Conservation (phyloP, 331 rosid genomes). For the Dryas integrifolia region DNA sequence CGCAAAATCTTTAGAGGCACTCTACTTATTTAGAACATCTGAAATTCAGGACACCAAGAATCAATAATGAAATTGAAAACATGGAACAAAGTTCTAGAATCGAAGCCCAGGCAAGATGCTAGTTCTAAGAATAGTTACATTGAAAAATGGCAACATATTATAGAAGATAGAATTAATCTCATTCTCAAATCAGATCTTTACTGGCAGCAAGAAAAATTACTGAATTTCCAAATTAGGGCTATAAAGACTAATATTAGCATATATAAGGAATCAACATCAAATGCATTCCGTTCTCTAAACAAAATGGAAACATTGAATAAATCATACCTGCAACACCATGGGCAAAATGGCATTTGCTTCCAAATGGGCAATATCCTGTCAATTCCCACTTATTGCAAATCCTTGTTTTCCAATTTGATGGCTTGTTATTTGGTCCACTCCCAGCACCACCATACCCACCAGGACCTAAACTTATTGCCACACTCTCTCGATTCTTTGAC, state of each 20-base stretch:
- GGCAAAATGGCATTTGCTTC: slow-evolving; percentile 96
- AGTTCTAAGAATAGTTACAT: background rate
- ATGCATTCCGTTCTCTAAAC: background rate
- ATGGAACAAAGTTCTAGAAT: background rate
- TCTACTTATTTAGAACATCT: background rate
- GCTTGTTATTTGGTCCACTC: slow-evolving; percentile 61
- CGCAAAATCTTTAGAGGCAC: background rate
- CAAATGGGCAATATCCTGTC: slow-evolving; percentile 98
- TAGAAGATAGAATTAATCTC: background rate
- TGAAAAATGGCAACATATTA: background rate
- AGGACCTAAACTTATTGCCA: slow-evolving; percentile 93
- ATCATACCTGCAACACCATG: slow-evolving; percentile 87
- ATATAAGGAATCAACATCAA: background rate
- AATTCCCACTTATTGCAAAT: slow-evolving; percentile 98
- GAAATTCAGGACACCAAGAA: background rate
- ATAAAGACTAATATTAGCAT: background rate
- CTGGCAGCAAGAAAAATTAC: background rate
- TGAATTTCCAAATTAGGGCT: background rate
- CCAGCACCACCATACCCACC: slow-evolving; percentile 80
- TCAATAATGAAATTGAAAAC: background rate
- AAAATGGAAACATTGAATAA: background rate
- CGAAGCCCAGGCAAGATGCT: background rate
- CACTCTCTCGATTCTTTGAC: slow-evolving; percentile 91
- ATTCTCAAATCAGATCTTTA: background rate
- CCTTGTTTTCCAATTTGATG: slow-evolving; percentile 98